Evolutionary conservation across 129 eudicot species (phyloP), one percentile per base, ranked within the genome.

Genomic region (Smallanthus sonchifolius): DNA sequence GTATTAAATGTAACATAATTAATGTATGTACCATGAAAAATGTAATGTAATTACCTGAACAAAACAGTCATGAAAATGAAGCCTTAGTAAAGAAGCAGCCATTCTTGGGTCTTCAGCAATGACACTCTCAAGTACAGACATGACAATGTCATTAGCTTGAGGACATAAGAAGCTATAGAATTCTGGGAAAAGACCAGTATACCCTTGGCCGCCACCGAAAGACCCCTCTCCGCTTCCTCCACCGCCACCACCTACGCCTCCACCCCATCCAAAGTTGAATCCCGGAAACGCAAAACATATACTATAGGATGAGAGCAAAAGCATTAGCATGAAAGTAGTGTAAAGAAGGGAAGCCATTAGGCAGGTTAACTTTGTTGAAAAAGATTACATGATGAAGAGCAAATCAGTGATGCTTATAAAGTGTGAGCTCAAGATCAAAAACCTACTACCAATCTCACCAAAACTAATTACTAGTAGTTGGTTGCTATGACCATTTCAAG

Each of bases 41-140:
- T 0, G 76, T 61, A 51, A 40, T 5, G 40, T 16, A 30, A 3
- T 34, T 32, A 30, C 97, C 87, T 86, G 88, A 60, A 88, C 91
- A 82, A 94, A 94, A 62, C 97, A 94, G 75, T 94, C 98, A 72
- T 94, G 98, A 80, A 94, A 94, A 69, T 94, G 98, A 79, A 94
- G 97, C 79, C 99, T 78, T 20, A 94, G 87, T 77, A 94, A 85
- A 80, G 99, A 90, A 60, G 99, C 97, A 76, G 96, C 97, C 89
- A 88, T 86, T 55, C 97, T 84, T 63, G 96, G 89, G 24, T 86
- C 97, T 74, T 80, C 72, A 5, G 91, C 81, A 68, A 91, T 86
- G 79, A 85, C 96, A 36, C 84, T 79, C 67, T 88, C 87, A 52
- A 94, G 80, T 63, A 91, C 98, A 59, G 93, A 86, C 87, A 91